Evolutionary conservation across 1,139 yeast genomes (phyloP), one percentile per base, ranked within the genome.

Genomic region (Groenewaldozyma auringiensis): DNA sequence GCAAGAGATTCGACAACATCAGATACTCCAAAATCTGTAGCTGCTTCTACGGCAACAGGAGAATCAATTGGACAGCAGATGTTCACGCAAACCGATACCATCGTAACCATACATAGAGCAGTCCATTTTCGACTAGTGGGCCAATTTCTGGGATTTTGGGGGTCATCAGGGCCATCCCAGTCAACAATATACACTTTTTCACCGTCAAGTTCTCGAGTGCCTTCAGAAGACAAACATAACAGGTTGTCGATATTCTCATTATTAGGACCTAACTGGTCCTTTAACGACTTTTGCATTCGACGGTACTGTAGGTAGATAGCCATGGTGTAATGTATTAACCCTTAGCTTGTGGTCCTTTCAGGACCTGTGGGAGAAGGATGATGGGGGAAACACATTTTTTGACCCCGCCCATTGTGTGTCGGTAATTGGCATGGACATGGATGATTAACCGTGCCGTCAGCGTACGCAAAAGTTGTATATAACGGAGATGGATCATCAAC

Each of bases 121-220:
- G n/a, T 13, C 40, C 40, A 37, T 11, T 39, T 21, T 16, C 21
- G 27, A n/a, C 3, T 3, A 3, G 33, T 3, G 2, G 42, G 20
- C 42, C 42, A 39, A 20, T 39, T 39, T 22, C 31, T 22, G 20
- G 42, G 42, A 13, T 25, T 39, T 14, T 21, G 21, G 18, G 35
- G 6, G 22, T 39, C 42, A 14, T 39, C 34, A n/a, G 40, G 40
- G 27, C 40, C 40, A 8, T 37, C 22, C 21, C 21, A 36, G n/a
- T 43, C 42, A 11, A 43, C 16, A 4, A 33, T 38, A n/a, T 33
- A 21, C 11, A 33, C 38, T 3, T 2, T 4, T 14, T 20, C 18
- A 17, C 25, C 21, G 4, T 36, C 14, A 22, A 17, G 14, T 6
- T 20, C 4, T 36, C n/a, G 14, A 16, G 3, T 22, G 13, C n/a